Base-by-base conservation (phyloP, 2,329 filamentous ascomycete genomes). In the Colletotrichum melonis region DNA sequence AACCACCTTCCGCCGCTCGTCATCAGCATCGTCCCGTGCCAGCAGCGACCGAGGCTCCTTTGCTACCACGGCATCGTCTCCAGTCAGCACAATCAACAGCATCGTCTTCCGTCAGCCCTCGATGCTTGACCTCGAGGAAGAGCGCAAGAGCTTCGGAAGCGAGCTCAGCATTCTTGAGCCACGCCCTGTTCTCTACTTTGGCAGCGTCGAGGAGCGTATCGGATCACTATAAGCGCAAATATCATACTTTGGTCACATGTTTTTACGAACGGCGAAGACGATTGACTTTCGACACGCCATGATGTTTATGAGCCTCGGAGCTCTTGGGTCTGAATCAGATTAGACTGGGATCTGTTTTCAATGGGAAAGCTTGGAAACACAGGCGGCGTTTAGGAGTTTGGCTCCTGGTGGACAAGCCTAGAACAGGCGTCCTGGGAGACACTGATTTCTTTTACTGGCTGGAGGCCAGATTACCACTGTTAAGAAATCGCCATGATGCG, bases 161-260 rank as follows among this genome's bases (percentile, higher is more conserved):
- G 89, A 89, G 77, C 83, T 92, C 9, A 85, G 84, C 76, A 83
- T 92, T 22, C 85, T 92, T 30, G 90, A 92, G 81, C 90, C 90
- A 2, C 83, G 90, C 56, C 90, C 90, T 12, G 85, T 91, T 46
- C 88, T 91, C 66, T 91, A 91, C 82, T 92, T 90, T 87, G 89
- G 88, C 75, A 89, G 90, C 52, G 80, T 92, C 60, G 90, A 92
- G 81, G 90, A 91, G 82, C 85, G 89, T 65, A 90, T 91, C 79
- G 83, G 84, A 24, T 70, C 67, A 19, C 26, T 62, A 16, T 70
- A 46, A 46, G 63, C 14, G 16, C 32, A n/a, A 11, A 28, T 22
- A 35, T 4, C 6, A 16, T 9, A 59, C n/a, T 19, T 28, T 28
- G 54, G 22, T 22, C 22, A 19, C 32, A 56, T 59, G 49, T 64